Base-by-base conservation (phyloP, 768 basidiomycete species). In the Trichaptum fuscoviolaceum region DNA sequence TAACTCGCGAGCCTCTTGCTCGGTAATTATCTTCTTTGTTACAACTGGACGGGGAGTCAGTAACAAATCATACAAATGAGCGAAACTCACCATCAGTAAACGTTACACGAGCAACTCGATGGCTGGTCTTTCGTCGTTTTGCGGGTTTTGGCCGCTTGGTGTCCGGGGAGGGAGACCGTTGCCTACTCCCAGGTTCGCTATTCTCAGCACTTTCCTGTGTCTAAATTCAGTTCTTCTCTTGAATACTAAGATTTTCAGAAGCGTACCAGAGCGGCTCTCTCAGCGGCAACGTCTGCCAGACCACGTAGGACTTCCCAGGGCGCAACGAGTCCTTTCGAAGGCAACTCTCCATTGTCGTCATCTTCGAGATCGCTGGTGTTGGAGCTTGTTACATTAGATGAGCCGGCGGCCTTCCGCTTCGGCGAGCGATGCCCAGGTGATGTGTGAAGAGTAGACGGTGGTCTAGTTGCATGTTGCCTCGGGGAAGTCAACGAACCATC, bases 311-410 rank as follows among this genome's bases (percentile, higher is more conserved):
- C 92, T 77, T 93, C 91, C 88, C 91, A 91, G 63, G 93, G 93
- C 9, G 92, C 93, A 64, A 93, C 87, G 61, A 95, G 84, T 62
- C 93, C 92, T 57, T 84, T 85, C 42, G 90, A 89, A 0, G 93
- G 93, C 17, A 95, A 77, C 73, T 90, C 93, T 20, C 90, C 89
- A 66, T 85, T 85, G 58, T 91, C 91, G 59, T 93, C 91, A 62
- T 92, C 92, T 63, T 94, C 93, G n/a, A 86, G 75, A 72, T 93
- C 93, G 42, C 92, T 91, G 0, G 92, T 92, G 75, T 93, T 87
- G 12, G 90, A 87, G 69, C 90, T 93, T 9, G 88, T 87, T 67
- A 87, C 84, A 70, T 85, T 87, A 1, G 91, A 91, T 17, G 86
- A 82, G 2, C 83, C 78, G 15, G 85, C 84, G 35, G 85, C 84